Evolutionary conservation across 805 yeast species (phyloP).

Genomic region (Kregervanrija fluxuum): DNA sequence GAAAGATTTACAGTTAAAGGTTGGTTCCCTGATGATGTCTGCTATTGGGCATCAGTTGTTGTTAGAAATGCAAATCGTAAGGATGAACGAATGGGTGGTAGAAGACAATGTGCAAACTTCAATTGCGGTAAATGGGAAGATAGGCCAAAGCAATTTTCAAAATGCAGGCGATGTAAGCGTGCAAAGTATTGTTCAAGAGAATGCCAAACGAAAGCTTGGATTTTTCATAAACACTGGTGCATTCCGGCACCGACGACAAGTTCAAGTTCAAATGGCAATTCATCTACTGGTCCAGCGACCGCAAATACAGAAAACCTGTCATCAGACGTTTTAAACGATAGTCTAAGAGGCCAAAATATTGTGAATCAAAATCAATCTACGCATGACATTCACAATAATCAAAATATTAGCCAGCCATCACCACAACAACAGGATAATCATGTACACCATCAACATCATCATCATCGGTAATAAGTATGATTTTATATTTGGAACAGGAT

Average conservation of each 20-base stretch:
- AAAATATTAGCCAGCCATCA: neutral
- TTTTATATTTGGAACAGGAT: neutral
- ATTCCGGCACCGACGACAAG: constrained; percentile 26
- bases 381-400: neutral
- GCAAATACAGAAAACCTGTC: too few species aligned
- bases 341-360: too few species aligned
- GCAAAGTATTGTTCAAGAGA: constrained; percentile 92
- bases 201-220: constrained; percentile 91
- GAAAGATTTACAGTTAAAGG: constrained; percentile 76
- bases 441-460: constrained; percentile 7
- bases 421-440: too few species aligned
- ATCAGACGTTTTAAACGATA: too few species aligned
- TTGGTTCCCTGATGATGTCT: constrained; percentile 67
- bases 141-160: constrained; percentile 85
- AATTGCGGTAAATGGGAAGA: constrained; percentile 94
- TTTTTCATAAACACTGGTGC: constrained; percentile 93
- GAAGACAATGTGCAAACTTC: constrained; percentile 90
- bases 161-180: constrained; percentile 88
- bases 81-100: constrained; percentile 80
- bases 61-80: constrained; percentile 94
- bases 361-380: neutral
- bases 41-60: constrained; percentile 96
- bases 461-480: neutral
- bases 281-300: neutral
- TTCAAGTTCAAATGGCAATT: constrained; percentile 6